Base-by-base conservation (phyloP, 2,329 filamentous ascomycete species). In the Mollisia scopiformis region DNA sequence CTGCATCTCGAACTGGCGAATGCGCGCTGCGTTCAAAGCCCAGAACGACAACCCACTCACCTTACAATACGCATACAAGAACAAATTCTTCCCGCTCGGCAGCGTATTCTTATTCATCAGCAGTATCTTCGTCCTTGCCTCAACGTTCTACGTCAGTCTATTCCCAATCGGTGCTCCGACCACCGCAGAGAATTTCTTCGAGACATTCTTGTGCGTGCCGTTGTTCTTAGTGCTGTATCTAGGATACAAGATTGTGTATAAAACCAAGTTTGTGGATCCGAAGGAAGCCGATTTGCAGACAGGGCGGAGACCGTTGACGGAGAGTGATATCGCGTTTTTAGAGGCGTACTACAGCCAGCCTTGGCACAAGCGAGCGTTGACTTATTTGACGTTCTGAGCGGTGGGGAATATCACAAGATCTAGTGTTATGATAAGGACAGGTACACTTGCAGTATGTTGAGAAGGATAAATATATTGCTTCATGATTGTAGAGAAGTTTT, bases 131-230 rank as follows among this genome's bases (percentile, higher is more conserved):
- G 49, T 51, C 16, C 16, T 51, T 11, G 49, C 49, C 14, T 51
- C 49, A 23, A 16, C 21, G 8, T 51, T 51, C 19, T 51, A 51
- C 13, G 49, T 51, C 6, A 31, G 27, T 31, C 13, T 51, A n/a
- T 51, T 51, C 14, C 49, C 49, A n/a, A 33, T 51, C 30, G 16
- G 19, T 21, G 49, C 49, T 51, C 28, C 49, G 2, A 51, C 49
- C 2, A 31, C 49, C 1, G 49, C 28, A 3, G 49, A 51, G 49
- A 51, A 11, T 6, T 51, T 51, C 28, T 51, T 51, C 30, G 27
- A 51, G 49, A 51, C 49, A 11, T 51, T 51, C n/a, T 51, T 51
- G 30, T 51, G 49, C n/a, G 49, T 51, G 11, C 49, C 49, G 19
- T 35, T 51, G 30, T 51, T 51, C 33, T 19, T 51, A 3, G 49